Conservation (phyloP, 495 filamentous ascomycete genomes). For the Wilcoxina mikolae region DNA sequence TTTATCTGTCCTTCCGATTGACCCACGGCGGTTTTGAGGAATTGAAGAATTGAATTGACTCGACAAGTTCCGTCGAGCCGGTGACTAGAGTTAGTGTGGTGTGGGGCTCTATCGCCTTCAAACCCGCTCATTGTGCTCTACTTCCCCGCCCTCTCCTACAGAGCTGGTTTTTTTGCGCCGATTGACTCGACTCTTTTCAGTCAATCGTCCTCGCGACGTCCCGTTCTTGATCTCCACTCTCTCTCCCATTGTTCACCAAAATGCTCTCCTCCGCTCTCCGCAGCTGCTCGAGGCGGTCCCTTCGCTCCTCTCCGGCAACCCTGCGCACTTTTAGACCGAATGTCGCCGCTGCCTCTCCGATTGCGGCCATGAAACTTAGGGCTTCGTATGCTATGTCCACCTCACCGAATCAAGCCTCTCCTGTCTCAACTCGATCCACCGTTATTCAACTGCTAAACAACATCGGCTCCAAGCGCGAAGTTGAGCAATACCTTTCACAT, state of each 20-base stretch:
- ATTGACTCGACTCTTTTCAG: background rate
- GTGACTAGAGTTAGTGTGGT: background rate
- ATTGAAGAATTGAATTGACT: background rate
- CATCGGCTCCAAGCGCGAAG: conserved; percentile 91
- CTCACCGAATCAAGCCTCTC: conserved; percentile 3
- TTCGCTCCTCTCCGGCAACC: conserved; percentile 9
- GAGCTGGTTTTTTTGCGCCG: background rate
- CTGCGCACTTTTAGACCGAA: conserved; percentile 10
- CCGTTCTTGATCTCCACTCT: conserved; percentile 11
- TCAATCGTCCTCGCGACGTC: background rate
- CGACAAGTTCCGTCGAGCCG: too few relatives aligned
- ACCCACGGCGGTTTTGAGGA: background rate
- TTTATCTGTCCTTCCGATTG: background rate
- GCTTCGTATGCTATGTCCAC: background rate
- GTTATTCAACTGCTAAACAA: conserved; percentile 91
- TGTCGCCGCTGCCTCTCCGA: background rate
- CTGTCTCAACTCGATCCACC: conserved; percentile 57
- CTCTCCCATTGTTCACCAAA: conserved; percentile 8
- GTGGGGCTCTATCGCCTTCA: background rate
- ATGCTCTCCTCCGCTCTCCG: conserved; percentile 22
- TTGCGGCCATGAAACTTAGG: background rate
- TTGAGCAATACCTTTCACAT: conserved; percentile 94
- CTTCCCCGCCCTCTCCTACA: conserved; percentile 1
- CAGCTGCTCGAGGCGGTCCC: conserved; percentile 21
- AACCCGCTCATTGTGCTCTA: background rate